Base-by-base conservation (phyloP, 2,329 filamentous ascomycete genomes). In the Aspergillus oerlinghausenensis region DNA sequence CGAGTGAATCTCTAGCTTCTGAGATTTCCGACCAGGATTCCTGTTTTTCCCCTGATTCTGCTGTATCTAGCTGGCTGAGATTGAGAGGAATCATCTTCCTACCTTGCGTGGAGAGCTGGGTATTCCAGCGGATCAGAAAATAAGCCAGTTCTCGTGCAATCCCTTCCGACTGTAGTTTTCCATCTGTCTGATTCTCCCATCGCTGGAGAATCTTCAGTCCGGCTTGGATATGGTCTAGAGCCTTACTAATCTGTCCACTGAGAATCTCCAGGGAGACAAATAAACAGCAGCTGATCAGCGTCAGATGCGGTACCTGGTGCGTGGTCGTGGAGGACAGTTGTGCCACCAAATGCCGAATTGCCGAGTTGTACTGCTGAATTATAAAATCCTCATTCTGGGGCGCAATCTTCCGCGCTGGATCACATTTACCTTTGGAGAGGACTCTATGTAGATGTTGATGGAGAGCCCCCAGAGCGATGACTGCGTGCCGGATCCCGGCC, bases 401-500 rank as follows among this genome's bases (percentile, higher is more conserved):
- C 1, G 40, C 3, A 6, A 43, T 19, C 2, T 43, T 43, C n/a
- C 17, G 17, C 21, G n/a, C 11, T n/a, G 40, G 40, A 43, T 43
- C 40, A 21, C 7, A 21, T 19, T 10, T 21, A 9, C 42, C 25
- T 21, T 51, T 23, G 7, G 49, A n/a, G n/a, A 28, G 26, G 6
- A 21, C 6, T 38, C 17, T 29, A 43, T 28, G 54, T 56, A 43
- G 6, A 43, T 63, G 42, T 63, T 80, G 78, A 54, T 82, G 79
- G 2, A 79, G 66, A 25, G 74, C 74, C 57, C 79, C 79, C 10
- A 83, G 72, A 50, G 80, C 79, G 8, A 80, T 71, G 7, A 80
- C 70, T n/a, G 80, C 78, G 60, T 83, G 80, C 3, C 75, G 74
- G 29, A 82, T 74, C 6, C 77, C 74, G 0, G 79, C 76, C 50